These are phyloP conservation scores for Straminergon stramineum DNA, from an alignment of 225 moss, liverwort and hornwort genomes.

Conservation along the genomic window DNA sequence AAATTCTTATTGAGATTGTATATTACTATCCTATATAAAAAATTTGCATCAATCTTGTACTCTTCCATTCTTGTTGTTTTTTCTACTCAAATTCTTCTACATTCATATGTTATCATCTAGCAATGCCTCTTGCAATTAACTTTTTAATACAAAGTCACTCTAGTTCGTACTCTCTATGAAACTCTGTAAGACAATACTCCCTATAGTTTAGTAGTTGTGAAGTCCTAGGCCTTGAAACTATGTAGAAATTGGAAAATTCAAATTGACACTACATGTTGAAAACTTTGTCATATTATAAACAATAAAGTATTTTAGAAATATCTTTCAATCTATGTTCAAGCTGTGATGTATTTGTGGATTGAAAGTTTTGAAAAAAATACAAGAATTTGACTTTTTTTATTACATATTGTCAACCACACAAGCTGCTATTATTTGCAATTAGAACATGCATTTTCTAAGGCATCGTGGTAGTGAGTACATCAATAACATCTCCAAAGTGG, in stretches of 20 bases:
- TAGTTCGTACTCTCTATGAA: background rate
- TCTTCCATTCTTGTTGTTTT: background rate
- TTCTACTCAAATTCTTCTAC: accelerated
- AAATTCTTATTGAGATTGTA: background rate
- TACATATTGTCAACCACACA: accelerated
- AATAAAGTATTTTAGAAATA: background rate
- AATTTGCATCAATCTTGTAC: background rate
- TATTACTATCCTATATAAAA: background rate
- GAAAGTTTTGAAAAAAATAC: background rate
- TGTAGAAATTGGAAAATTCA: background rate
- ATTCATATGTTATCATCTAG: no score
- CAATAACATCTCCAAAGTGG: background rate
- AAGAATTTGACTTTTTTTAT: background rate
- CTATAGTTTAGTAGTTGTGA: background rate
- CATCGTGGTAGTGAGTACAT: background rate
- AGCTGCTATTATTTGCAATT: background rate
- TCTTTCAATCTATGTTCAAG: background rate
- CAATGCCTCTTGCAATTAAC: accelerated
- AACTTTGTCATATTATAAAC: background rate
- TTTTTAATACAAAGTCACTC: background rate
- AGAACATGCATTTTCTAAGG: background rate
- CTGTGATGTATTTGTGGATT: background rate
- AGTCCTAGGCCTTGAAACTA: background rate
- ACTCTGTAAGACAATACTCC: background rate
- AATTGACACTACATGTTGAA: background rate